These are phyloP conservation scores for Coemansia sp. DNA, from an alignment of 192 early-diverging fungal species.

Conservation along the genomic window DNA sequence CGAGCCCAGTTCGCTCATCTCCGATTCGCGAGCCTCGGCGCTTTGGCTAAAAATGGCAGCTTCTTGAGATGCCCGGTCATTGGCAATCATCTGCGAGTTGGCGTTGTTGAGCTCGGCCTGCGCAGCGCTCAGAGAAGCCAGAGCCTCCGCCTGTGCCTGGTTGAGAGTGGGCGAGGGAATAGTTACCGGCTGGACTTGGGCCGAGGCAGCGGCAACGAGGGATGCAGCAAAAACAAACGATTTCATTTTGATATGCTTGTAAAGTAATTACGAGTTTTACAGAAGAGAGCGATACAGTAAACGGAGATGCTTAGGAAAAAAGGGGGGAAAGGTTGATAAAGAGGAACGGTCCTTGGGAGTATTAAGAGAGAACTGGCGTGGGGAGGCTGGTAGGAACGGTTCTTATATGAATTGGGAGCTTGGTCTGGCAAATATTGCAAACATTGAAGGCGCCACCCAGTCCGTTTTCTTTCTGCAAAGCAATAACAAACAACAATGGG, in stretches of 20 bases:
- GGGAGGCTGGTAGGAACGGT: no score
- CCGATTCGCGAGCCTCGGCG: slow-evolving; percentile 16
- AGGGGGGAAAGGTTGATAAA: neutral
- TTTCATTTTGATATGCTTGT: slow-evolving; percentile 33
- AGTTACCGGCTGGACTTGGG: slow-evolving; percentile 5
- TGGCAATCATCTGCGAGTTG: slow-evolving; percentile 42
- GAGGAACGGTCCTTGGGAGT: neutral
- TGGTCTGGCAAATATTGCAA: no score
- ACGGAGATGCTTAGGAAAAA: neutral
- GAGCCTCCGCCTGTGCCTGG: slow-evolving; percentile 36
- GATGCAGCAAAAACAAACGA: slow-evolving; percentile 19
- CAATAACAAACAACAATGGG: no score
- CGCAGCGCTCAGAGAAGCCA: slow-evolving; percentile 48
- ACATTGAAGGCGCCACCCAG: no score
- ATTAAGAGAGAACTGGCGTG: neutral
- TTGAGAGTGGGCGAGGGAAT: slow-evolving; percentile 44
- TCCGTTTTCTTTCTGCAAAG: no score
- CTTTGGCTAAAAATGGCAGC: slow-evolving; percentile 47
- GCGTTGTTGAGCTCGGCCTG: slow-evolving; percentile 37
- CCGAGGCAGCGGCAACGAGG: slow-evolving; percentile 26
- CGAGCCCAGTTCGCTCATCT: slow-evolving; percentile 22
- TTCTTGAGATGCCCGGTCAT: slow-evolving; percentile 39
- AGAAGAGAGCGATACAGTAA: neutral
- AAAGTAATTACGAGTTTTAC: neutral
- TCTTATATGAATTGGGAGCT: no score